A percentile compares a stretch with the other conserved stretches of the same genome.
phyloP scores from a whole-genome alignment of 2,329 filamentous ascomycete species.

The Botrytis fabae region DNA sequence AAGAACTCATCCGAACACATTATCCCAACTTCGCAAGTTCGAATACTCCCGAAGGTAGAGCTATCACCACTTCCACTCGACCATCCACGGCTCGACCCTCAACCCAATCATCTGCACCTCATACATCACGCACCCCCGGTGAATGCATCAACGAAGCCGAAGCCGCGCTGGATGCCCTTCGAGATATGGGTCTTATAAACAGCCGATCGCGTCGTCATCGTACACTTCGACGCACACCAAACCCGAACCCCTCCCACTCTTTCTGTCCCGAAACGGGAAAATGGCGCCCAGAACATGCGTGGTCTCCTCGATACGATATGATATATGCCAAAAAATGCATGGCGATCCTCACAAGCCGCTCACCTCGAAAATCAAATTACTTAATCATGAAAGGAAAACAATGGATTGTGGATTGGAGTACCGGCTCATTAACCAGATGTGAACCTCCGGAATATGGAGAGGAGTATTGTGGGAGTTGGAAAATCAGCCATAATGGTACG shows the following conservation, averaged over 20 bases:
- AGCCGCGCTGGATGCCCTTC: neutral
- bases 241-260: slow-evolving; percentile 25
- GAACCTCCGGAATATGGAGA: slow-evolving; percentile 57
- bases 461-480: slow-evolving; percentile 21
- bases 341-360: slow-evolving; percentile 56
- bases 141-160: neutral
- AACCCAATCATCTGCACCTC: neutral
- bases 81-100: neutral
- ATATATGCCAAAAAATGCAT: slow-evolving; percentile 62
- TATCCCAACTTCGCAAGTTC: slow-evolving; percentile 29
- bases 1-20: slow-evolving; percentile 33
- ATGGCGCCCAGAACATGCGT: slow-evolving; percentile 56
- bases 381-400: slow-evolving; percentile 57
- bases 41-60: neutral
- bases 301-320: slow-evolving; percentile 57
- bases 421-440: slow-evolving; percentile 55
- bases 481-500: slow-evolving; percentile 11
- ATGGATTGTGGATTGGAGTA: slow-evolving; percentile 61
- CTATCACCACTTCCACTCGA: neutral
- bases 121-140: neutral
- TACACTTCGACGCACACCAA: slow-evolving; percentile 6
- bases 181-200: slow-evolving; percentile 16
- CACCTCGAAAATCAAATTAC: slow-evolving; percentile 58
- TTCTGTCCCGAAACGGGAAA: slow-evolving; percentile 46
- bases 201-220: neutral